Base-by-base conservation (phyloP, 257 asterid species). In the Gentiana dahurica region DNA sequence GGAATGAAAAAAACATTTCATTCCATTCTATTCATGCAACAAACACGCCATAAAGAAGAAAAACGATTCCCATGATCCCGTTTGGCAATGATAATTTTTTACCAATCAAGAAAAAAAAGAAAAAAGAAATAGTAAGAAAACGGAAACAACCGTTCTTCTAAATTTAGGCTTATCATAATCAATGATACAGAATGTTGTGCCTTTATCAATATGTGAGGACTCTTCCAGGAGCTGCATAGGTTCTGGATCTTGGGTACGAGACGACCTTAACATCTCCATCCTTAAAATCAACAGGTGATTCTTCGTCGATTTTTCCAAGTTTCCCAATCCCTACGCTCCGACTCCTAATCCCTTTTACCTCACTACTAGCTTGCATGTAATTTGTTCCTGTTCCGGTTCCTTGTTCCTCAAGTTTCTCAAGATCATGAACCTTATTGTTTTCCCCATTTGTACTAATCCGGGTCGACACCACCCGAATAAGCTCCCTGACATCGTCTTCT, bases 271-370 rank as follows among this genome's bases (percentile, higher is more conserved):
- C 68, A 55, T 77, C 83, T 2, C 43, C 65, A 60, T 82, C 81
- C 38, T 48, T 59, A 53, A 82, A 82, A 46, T 74, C 79, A 61
- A 82, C 77, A 1, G 84, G 56, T 63, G 54, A 41, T 3, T 75
- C 76, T 57, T 82, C 91, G 58, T 82, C 90, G 12, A 82, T 79
- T 34, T 83, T 77, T 47, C 89, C 89, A 12, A 82, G 70, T 51
- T 54, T 79, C 6, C 90, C 90, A 2, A 82, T 75, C 44, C 86
- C 77, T 4, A 66, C 66, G 46, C 91, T 78, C 43, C 75, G 79
- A 62, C 80, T 82, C 59, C 68, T 62, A 66, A 57, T 77, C 59
- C 52, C 64, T 24, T 24, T 24, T 24, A 0, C 1, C 5, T 1
- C 49, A 10, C 36, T 53, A 32, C 2, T 5, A 11, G 54, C 36